Percentiles rank a stretch among this genome's conserved stretches.
Evolutionary conservation across 768 basidiomycete species (phyloP).

Genomic region (Mycena kentingensis): DNA sequence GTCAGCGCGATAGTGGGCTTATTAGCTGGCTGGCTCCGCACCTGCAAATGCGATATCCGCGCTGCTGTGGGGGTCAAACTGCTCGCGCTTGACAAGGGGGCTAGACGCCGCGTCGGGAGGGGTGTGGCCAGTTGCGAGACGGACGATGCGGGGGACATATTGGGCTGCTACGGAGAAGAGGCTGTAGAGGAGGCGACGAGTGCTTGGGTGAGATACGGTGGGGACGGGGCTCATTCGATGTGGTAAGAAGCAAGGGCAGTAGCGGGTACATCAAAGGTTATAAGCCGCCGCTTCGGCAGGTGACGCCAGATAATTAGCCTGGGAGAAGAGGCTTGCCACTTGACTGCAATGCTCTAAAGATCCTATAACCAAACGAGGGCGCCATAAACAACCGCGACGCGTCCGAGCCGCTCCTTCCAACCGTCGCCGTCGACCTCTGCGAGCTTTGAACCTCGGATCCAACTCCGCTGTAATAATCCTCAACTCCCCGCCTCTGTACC

Average conservation of each 20-base stretch:
- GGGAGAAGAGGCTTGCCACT: neutral
- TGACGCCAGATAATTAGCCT: neutral
- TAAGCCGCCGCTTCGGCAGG: neutral
- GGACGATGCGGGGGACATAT: conserved; percentile 45
- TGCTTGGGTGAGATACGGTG: conserved; percentile 30
- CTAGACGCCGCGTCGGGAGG: neutral
- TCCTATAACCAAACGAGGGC: too few species aligned
- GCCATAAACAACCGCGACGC: too few species aligned
- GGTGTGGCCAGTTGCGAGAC: conserved; percentile 22
- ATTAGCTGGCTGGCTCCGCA: neutral
- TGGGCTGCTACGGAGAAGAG: conserved; percentile 35
- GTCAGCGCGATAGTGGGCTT: neutral
- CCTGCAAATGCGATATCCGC: conserved; percentile 41
- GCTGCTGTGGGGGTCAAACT: conserved; percentile 34
- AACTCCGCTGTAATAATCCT: too few species aligned
- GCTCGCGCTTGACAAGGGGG: conserved; percentile 29
- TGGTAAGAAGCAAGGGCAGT: conserved; percentile 13
- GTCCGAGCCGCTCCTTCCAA: too few species aligned
- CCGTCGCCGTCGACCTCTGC: too few species aligned
- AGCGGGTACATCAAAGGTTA: too few species aligned
- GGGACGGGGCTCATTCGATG: conserved; percentile 43
- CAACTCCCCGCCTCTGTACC: too few species aligned
- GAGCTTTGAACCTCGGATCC: too few species aligned
- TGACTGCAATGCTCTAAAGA: too few species aligned
- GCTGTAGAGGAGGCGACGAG: conserved; percentile 48